A percentile compares a stretch with the other conserved stretches of the same genome.
phyloP scores from a whole-genome alignment of 2,329 filamentous ascomycete species.

The Microdochium paspali region DNA sequence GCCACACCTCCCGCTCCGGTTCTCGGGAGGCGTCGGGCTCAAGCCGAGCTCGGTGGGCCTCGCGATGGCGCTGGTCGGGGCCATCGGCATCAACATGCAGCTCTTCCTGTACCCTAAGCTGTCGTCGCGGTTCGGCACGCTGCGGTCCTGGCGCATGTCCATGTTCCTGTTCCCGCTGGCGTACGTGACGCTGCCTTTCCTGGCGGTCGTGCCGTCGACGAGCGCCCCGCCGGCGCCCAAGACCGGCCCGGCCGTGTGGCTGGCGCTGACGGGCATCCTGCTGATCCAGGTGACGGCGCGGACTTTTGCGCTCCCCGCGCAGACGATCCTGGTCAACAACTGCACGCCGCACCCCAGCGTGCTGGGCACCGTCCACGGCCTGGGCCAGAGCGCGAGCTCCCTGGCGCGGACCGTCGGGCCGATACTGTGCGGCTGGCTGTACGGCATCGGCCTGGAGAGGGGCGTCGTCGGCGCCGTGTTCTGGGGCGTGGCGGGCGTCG shows the following conservation, averaged over 20 bases:
- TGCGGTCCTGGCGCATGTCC: constrained; percentile 58
- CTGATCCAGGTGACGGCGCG: constrained; percentile 56
- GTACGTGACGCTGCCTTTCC: constrained; percentile 61
- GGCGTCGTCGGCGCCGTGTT: constrained; percentile 50
- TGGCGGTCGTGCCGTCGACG: constrained; percentile 52
- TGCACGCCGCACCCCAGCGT: constrained; percentile 37
- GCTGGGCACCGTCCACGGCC: constrained; percentile 36
- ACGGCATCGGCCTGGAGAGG: constrained; percentile 45
- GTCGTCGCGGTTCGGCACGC: constrained; percentile 25
- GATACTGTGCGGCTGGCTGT: constrained; percentile 48
- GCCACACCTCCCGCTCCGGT: constrained; percentile 33
- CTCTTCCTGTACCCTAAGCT: constrained; percentile 2
- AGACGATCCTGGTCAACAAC: constrained; percentile 37
- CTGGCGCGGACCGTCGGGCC: constrained; percentile 51
- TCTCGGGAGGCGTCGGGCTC: constrained; percentile 50
- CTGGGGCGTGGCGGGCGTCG: constrained; percentile 44
- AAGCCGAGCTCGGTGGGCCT: constrained; percentile 47
- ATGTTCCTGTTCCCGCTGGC: constrained; percentile 61
- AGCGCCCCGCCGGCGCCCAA: constrained; percentile 38
- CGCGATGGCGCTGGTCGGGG: constrained; percentile 51
- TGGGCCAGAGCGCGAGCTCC: constrained; percentile 49
- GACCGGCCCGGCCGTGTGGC: constrained; percentile 51
- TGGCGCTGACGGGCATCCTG: constrained; percentile 52
- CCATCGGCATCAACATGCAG: constrained; percentile 45
- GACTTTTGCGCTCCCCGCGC: constrained; percentile 47